Base-by-base conservation (phyloP, 306 rosid species). In the Morella rubra region DNA sequence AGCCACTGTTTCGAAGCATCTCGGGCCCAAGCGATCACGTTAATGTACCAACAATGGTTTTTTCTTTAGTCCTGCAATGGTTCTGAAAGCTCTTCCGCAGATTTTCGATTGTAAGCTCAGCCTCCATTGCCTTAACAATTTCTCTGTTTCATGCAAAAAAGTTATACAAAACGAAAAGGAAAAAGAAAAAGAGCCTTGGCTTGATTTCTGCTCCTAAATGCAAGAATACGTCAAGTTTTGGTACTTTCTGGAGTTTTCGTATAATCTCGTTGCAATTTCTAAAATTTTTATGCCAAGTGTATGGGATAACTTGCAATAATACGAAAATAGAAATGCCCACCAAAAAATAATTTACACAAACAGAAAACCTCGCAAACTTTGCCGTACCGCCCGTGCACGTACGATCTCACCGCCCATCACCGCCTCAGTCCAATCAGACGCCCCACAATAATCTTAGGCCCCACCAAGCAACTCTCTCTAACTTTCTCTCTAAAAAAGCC, bases 21-120 rank as follows among this genome's bases (percentile, higher is more conserved):
- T 68, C 77, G 79, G 81, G 85, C 86, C 87, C 90, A 82, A 87
- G 70, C 83, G 85, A 87, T 80, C 80, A 74, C 77, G 69, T 71
- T 77, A 54, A 24, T 66, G 42, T 37, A 8, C 41, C 42, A 27
- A 27, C 46, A 62, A 32, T 32, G 37, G 2, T 32, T 32, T 66
- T 14, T 8, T 37, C 18, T 62, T 5, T 14, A 14, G 5, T 9
- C 22, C 27, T 44, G n/a, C 22, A 49, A 59, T 37, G 71, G 76
- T 74, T 74, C 72, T 42, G 7, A 65, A 40, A 40, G 14, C 14
- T 16, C 69, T 55, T 79, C 74, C 44, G 50, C 41, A 32, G 62
- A 44, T 79, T 73, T 65, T 53, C 51, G 58, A 53, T 79, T n/a
- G 55, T 18, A 53, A 45, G 58, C 74, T 22, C 62, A 20, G 44